Conservation (phyloP, 768 basidiomycete genomes). For the Tylopilus vinaceipallidus region DNA sequence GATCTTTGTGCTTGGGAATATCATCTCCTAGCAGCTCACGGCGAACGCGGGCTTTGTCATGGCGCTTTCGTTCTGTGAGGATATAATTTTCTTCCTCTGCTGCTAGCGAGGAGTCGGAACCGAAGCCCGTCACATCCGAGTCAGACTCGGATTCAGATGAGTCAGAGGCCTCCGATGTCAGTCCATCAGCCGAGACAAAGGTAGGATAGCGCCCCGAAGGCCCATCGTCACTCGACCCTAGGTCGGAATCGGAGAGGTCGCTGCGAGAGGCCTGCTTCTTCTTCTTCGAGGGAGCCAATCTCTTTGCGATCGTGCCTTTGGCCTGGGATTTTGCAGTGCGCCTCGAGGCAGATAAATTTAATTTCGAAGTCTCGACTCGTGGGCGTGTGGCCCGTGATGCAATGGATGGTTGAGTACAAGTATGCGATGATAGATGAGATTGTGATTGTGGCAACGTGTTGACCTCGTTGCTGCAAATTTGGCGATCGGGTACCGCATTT, state of each 20-base stretch:
- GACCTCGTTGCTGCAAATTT: conserved; percentile 32
- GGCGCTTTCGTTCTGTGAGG: conserved; percentile 44
- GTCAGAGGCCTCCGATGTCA: conserved; percentile 48
- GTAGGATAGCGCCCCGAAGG: conserved; percentile 54
- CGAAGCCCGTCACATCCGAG: conserved; percentile 37
- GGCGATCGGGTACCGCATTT: conserved; percentile 19
- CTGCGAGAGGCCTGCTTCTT: conserved; percentile 13
- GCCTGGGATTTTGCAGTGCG: conserved; percentile 37
- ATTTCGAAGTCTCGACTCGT: conserved; percentile 23
- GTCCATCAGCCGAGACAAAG: conserved; percentile 62
- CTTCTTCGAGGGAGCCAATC: conserved; percentile 20
- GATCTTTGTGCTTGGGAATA: conserved; percentile 38
- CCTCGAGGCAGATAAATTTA: conserved; percentile 35
- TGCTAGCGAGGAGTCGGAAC: conserved; percentile 55
- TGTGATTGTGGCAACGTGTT: conserved; percentile 36
- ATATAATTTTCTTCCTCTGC: conserved; percentile 65
- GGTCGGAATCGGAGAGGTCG: conserved; percentile 25
- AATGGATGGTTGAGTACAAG: conserved; percentile 19
- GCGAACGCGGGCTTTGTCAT: conserved; percentile 50
- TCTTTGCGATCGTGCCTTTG: conserved; percentile 36
- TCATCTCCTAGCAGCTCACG: conserved; percentile 61
- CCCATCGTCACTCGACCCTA: conserved; percentile 35
- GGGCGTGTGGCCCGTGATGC: conserved; percentile 26
- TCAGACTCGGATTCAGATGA: conserved; percentile 42
- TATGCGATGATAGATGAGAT: conserved; percentile 33